These are phyloP conservation scores for Pyricularia pennisetigena DNA, from an alignment of 2,329 filamentous ascomycete genomes.

Conservation along the genomic window DNA sequence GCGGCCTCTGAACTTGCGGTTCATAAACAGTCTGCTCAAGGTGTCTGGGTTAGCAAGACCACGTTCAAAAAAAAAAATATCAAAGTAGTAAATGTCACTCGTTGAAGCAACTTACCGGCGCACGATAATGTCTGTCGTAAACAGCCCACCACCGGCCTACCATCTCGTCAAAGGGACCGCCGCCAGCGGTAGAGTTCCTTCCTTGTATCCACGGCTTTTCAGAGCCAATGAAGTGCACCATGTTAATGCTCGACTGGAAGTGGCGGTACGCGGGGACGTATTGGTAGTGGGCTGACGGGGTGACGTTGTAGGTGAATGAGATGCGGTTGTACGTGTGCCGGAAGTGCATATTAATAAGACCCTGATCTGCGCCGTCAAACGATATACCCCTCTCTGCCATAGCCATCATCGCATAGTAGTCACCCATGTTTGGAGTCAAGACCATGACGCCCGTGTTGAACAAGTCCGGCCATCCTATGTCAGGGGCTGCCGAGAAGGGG, in stretches of 20 bases:
- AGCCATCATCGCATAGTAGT: constrained; percentile 76
- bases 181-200: constrained; percentile 41
- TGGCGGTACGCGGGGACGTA: constrained; percentile 92
- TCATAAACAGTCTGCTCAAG: background rate
- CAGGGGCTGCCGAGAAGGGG: constrained; percentile 65
- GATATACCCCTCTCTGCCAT: constrained; percentile 82
- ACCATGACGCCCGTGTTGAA: constrained; percentile 99
- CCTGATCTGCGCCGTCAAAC: constrained; percentile 96
- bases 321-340: constrained; percentile 73
- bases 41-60: background rate
- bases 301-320: constrained; percentile 95
- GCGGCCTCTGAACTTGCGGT: constrained; percentile 6
- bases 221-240: constrained; percentile 90
- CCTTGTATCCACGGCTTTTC: constrained; percentile 81
- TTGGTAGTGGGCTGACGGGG: constrained; percentile 92
- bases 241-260: constrained; percentile 79
- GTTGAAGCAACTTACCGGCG: constrained; percentile 25
- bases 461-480: constrained; percentile 95
- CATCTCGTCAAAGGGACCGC: constrained; percentile 71
- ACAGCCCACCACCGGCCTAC: constrained; percentile 87
- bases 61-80: background rate
- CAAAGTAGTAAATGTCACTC: background rate
- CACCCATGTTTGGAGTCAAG: constrained; percentile 72
- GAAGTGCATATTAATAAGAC: constrained; percentile 91
- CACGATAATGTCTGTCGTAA: constrained; percentile 76